phyloP scores from a whole-genome alignment of 2,329 filamentous ascomycete species.

The Aspergillus brunneoviolaceus region DNA sequence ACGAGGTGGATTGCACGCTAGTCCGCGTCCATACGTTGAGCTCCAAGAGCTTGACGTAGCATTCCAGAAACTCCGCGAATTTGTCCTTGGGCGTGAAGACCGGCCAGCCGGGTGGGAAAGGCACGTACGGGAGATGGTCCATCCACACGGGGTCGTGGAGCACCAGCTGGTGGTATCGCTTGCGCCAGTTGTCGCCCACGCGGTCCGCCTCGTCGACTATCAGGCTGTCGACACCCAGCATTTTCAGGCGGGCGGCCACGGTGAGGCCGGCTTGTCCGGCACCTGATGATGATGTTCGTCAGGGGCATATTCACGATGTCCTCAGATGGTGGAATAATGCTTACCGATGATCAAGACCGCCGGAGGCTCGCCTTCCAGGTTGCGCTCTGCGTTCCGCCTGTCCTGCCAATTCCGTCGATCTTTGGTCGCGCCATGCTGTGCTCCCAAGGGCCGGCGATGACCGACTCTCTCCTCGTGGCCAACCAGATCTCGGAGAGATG shows the following conservation, averaged over 20 bases:
- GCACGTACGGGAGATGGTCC: constrained; percentile 60
- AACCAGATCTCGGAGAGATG: constrained; percentile 55
- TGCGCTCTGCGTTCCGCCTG: constrained; percentile 48
- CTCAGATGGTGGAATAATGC: not conserved
- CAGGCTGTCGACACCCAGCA: constrained; percentile 56
- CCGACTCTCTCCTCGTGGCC: constrained; percentile 54
- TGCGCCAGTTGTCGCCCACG: constrained; percentile 65
- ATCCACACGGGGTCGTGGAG: constrained; percentile 66
- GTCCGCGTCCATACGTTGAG: constrained; percentile 66
- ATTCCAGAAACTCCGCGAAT: constrained; percentile 66
- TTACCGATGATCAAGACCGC: constrained; percentile 62
- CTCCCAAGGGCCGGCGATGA: constrained; percentile 54
- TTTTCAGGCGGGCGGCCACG: constrained; percentile 58
- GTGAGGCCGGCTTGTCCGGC: constrained; percentile 62
- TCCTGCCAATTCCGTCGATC: constrained; percentile 63
- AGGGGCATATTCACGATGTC: not conserved
- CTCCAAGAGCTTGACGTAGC: constrained; percentile 64
- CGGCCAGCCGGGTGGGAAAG: constrained; percentile 66
- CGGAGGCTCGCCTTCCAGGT: constrained; percentile 56
- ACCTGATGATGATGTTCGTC: constrained; percentile 37
- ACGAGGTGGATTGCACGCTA: constrained; percentile 49
- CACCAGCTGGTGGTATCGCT: constrained; percentile 63
- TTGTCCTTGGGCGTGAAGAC: constrained; percentile 72
- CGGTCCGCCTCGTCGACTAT: constrained; percentile 59
- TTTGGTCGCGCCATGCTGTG: constrained; percentile 53